Base-by-base conservation (phyloP, 108 stramenopile genomes). In the Mediolabrus comicus region DNA sequence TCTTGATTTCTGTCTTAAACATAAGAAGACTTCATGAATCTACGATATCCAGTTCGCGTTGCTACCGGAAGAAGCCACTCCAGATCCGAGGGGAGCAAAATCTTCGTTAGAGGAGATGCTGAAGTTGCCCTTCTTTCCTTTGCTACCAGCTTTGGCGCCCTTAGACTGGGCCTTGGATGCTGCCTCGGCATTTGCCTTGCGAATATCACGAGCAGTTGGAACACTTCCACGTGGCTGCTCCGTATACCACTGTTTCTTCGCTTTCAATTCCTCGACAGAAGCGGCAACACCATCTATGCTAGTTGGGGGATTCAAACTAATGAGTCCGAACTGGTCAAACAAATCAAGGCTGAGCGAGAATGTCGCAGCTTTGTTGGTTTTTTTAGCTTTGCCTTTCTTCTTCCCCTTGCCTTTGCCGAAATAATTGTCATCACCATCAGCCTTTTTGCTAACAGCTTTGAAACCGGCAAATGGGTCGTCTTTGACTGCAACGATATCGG, bases 191-290 rank as follows among this genome's bases (percentile, higher is more conserved):
- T 89, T 92, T 33, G 84, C 75, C 71, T 95, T 92, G 53, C 91
- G 91, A 85, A 95, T 91, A 17, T 95, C 94, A 57, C 73, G 71
- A 31, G 94, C 94, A 22, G 94, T 95, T 2, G 95, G 93, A 32
- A 96, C 93, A 33, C 88, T 76, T 63, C 92, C 95, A 52, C 97
- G 88, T 28, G 94, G 95, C 81, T 97, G 96, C 61, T 95, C 54
- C 53, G 84, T 80, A 84, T 86, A 98, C 95, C 96, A 98, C 67
- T 82, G 74, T 72, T 98, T 98, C 87, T 90, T 96, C 8, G 83
- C 91, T 53, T 87, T 84, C 24, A 98, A 79, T 31, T 89, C 95
- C 54, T 96, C 89, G 64, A 97, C 92, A 2, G 92, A 85, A 8
- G 60, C 64, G 53, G 83, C 76, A 13, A 98, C 97, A 32, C 75